phyloP scores from a whole-genome alignment of 805 yeast species.

The Lipomyces sp. region DNA sequence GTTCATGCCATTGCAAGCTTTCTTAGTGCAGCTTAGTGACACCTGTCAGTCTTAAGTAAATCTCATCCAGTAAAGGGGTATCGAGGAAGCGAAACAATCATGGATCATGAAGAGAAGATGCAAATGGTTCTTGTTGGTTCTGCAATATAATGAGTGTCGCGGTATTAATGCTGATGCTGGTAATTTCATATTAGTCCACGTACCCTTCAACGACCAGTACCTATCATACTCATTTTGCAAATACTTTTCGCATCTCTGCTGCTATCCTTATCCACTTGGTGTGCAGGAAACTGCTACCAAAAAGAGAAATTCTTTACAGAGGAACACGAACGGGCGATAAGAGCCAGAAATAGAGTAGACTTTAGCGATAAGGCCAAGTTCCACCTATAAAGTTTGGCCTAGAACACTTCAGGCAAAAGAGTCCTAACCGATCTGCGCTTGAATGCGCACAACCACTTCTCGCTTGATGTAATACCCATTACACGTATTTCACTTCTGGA shows the following conservation, averaged over 20 bases:
- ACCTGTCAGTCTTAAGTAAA: too few relatives aligned
- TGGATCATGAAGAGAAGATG: background rate
- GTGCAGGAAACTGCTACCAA: background rate
- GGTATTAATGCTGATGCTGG: slow-evolving; percentile 1
- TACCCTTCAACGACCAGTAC: background rate
- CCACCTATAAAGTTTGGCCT: too few relatives aligned
- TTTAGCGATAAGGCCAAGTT: background rate
- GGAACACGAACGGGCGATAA: background rate
- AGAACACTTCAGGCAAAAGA: too few relatives aligned
- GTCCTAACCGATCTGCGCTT: too few relatives aligned
- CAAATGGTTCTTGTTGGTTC: background rate
- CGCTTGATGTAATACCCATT: too few relatives aligned
- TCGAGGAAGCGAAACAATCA: slow-evolving; percentile 1
- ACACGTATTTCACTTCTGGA: too few relatives aligned
- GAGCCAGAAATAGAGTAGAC: background rate
- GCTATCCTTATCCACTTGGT: background rate
- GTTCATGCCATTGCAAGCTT: too few relatives aligned
- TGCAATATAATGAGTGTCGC: background rate
- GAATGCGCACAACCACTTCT: too few relatives aligned
- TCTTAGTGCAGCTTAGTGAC: too few relatives aligned
- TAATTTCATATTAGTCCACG: background rate
- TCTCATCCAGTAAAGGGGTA: background rate
- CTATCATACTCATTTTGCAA: too few relatives aligned
- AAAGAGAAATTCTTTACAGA: background rate
- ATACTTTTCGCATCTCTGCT: background rate